Evolutionary conservation across 495 filamentous ascomycete species (phyloP), one percentile per base, ranked within the genome.

Genomic region (Aspergillus coremiiformis): DNA sequence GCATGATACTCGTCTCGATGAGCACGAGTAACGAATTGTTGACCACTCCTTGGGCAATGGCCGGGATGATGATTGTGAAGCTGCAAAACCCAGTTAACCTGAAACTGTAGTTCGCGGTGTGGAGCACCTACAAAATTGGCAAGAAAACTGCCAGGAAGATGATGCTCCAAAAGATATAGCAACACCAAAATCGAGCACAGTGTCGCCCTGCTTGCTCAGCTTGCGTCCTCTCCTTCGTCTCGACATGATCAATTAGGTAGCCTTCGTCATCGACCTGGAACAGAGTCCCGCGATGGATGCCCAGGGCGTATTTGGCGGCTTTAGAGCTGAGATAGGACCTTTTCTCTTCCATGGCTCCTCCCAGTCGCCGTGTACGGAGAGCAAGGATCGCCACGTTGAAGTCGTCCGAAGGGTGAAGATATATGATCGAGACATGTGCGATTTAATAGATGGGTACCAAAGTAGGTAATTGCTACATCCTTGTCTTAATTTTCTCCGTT

Each of bases 161-260:
- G 1, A 72, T 55, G 42, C 59, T 61, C 27, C 52, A 63, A 37
- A 73, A 56, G 20, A 60, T 45, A 69, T 72, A 72, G 43, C 65
- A 54, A 15, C 64, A 71, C 68, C 68, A 73, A 55, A 71, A 73
- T n/a, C 70, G 65, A 37, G 61, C 63, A 59, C 67, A 73, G 55
- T 73, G 70, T 19, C 63, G 64, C 2, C 60, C 49, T 1, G 70
- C 35, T n/a, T 56, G 64, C 43, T 68, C 59, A 8, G 44, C 55
- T 14, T 47, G 54, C 47, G 62, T 68, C 41, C 57, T 52, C 22
- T 63, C 50, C 19, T 45, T 57, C 8, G 63, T 65, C 39, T 67
- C 63, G 53, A 66, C 45, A 33, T 65, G 59, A 48, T 66, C 65
- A 14, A 70, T 49, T 44, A 63, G 56, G 23, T 43, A 39, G 22